A percentile compares a stretch with the other conserved stretches of the same genome.
Evolutionary conservation across 2,329 filamentous ascomycete species (phyloP).

Genomic region (Diaporthe sp.): DNA sequence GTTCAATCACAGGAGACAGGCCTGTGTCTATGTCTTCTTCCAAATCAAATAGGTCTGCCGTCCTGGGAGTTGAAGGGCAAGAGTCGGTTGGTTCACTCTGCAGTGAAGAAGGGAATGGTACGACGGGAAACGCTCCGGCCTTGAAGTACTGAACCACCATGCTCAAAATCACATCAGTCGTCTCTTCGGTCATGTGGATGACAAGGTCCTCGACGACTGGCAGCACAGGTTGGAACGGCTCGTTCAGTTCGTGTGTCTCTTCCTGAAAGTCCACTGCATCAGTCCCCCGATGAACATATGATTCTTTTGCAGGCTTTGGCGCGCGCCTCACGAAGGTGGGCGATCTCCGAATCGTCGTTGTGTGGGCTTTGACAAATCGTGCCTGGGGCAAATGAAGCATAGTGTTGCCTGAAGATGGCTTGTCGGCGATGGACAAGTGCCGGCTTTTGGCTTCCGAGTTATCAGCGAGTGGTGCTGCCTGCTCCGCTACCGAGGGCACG

Average conservation of each 20-base stretch:
- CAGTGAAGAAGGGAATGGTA: constrained; percentile 27
- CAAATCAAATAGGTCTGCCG: constrained; percentile 33
- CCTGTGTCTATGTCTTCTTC: constrained; percentile 31
- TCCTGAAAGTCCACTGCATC: constrained; percentile 48
- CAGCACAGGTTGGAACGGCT: constrained; percentile 59
- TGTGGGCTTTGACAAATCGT: constrained; percentile 46
- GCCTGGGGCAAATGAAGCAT: constrained; percentile 43
- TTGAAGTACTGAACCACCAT: constrained; percentile 61
- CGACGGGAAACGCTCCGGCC: constrained; percentile 51
- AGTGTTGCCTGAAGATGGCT: constrained; percentile 31
- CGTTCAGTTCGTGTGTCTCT: constrained; percentile 39
- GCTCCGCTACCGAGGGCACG: neutral
- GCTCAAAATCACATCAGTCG: constrained; percentile 57
- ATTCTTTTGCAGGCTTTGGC: constrained; percentile 39
- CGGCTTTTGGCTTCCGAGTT: constrained; percentile 33
- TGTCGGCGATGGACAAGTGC: constrained; percentile 34
- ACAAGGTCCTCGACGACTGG: constrained; percentile 68
- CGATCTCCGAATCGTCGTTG: constrained; percentile 47
- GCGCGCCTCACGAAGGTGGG: constrained; percentile 28
- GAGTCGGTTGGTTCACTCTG: constrained; percentile 32
- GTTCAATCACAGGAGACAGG: constrained; percentile 29
- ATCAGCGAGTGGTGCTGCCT: constrained; percentile 18
- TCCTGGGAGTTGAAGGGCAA: constrained; percentile 38
- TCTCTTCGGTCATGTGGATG: constrained; percentile 63
- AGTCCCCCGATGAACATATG: constrained; percentile 56